These are phyloP conservation scores for Trametes polyzona DNA, from an alignment of 1,284 basidiomycete genomes.

Conservation along the genomic window DNA sequence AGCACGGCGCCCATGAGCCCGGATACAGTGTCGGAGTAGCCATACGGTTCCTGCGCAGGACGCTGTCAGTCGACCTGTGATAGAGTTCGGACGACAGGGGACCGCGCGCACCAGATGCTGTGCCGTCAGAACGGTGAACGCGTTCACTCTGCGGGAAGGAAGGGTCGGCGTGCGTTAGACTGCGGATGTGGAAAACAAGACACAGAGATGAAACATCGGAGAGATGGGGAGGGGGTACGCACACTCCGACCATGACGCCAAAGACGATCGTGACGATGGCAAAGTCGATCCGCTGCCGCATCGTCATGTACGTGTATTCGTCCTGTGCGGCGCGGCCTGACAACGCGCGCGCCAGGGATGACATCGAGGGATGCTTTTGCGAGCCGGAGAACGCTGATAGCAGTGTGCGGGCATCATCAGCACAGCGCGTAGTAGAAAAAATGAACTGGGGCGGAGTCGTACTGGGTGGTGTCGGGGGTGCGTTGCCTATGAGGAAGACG, in stretches of 20 bases:
- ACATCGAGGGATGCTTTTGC: slow-evolving; percentile 54
- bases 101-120: slow-evolving; percentile 63
- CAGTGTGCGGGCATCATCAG: not conserved
- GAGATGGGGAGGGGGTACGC: not conserved
- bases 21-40: slow-evolving; percentile 65
- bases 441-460: slow-evolving; percentile 33
- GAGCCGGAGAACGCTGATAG: slow-evolving; percentile 66
- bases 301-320: slow-evolving; percentile 56
- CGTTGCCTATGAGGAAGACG: slow-evolving; percentile 53
- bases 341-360: slow-evolving; percentile 60
- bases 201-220: not conserved
- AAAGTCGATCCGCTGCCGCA: slow-evolving; percentile 71
- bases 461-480: slow-evolving; percentile 73
- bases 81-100: not conserved
- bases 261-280: slow-evolving; percentile 61
- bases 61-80: not conserved
- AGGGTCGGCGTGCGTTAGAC: not conserved
- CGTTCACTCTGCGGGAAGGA: slow-evolving; percentile 37
- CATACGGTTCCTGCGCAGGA: slow-evolving; percentile 61
- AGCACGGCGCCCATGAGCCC: slow-evolving; percentile 74
- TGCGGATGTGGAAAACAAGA: not conserved
- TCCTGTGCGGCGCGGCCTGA: slow-evolving; percentile 46
- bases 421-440: not conserved
- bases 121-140: slow-evolving; percentile 65
- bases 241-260: slow-evolving; percentile 67